phyloP scores from a whole-genome alignment of 2,329 filamentous ascomycete species.

The Talaromyces sp. region DNA sequence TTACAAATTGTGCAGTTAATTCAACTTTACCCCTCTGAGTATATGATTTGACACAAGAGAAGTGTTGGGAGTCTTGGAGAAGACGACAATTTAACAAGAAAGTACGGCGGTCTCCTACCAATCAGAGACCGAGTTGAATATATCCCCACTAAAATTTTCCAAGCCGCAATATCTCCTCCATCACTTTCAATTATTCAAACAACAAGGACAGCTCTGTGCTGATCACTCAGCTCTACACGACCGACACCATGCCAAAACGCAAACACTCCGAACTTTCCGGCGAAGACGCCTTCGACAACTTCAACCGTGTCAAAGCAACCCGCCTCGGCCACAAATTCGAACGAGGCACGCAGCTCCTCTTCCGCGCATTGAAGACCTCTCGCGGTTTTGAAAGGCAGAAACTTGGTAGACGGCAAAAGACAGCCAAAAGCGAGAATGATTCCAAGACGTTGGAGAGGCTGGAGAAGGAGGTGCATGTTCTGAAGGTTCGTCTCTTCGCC shows the following conservation, averaged over 20 bases:
- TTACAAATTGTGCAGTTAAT: no score
- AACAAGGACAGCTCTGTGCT: background rate
- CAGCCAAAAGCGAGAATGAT: constrained; percentile 47
- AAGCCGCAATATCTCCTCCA: background rate
- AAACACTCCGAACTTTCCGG: constrained; percentile 36
- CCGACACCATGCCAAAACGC: constrained; percentile 37
- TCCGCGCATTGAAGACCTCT: constrained; percentile 54
- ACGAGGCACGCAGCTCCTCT: constrained; percentile 49
- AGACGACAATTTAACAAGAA: background rate
- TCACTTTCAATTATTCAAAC: no score
- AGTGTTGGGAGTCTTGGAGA: background rate
- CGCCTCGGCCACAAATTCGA: constrained; percentile 48
- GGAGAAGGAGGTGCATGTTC: constrained; percentile 52
- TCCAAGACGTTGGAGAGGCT: constrained; percentile 42
- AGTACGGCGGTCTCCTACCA: background rate
- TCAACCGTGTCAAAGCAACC: constrained; percentile 32
- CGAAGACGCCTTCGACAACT: constrained; percentile 25
- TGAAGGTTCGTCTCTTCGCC: constrained; percentile 47
- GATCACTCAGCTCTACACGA: background rate
- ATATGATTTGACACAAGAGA: no score
- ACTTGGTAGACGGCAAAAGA: constrained; percentile 57
- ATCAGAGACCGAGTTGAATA: background rate
- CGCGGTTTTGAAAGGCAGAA: constrained; percentile 63
- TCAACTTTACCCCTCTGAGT: background rate
- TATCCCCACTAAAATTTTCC: constrained; percentile 11